Evolutionary conservation across 2,329 filamentous ascomycete species (phyloP).

Genomic region (Gaeumannomyces tritici): DNA sequence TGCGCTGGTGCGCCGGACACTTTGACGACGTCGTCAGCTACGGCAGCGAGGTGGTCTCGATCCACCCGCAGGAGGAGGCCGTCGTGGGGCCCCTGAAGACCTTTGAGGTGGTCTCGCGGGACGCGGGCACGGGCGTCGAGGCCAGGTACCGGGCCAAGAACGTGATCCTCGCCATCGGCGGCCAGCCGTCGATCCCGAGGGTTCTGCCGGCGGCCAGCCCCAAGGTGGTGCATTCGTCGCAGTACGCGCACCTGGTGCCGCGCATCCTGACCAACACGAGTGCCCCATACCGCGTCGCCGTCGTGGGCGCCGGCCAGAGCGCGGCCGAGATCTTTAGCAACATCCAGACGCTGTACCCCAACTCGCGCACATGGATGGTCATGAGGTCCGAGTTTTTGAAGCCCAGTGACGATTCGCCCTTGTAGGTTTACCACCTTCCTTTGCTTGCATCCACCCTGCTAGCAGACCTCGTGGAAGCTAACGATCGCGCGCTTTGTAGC

Average conservation of each 20-base stretch:
- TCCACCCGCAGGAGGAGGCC: slow-evolving; percentile 48
- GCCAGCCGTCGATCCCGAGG: slow-evolving; percentile 59
- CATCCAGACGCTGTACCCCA: slow-evolving; percentile 72
- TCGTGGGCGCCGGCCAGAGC: slow-evolving; percentile 84
- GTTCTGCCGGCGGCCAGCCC: slow-evolving; percentile 60
- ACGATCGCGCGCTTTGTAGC: slow-evolving; percentile 27
- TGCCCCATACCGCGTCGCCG: slow-evolving; percentile 63
- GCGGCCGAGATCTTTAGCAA: slow-evolving; percentile 94
- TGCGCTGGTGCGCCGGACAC: slow-evolving; percentile 79
- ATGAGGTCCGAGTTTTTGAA: slow-evolving; percentile 77
- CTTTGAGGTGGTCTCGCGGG: slow-evolving; percentile 59
- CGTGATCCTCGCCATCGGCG: slow-evolving; percentile 51
- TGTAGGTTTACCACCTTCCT: slow-evolving; percentile 46
- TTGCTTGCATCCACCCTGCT: not conserved
- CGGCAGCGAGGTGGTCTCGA: slow-evolving; percentile 63
- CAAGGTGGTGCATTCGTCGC: slow-evolving; percentile 77
- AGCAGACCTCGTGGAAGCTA: too few species aligned
- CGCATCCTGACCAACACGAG: slow-evolving; percentile 46
- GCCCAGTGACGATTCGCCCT: slow-evolving; percentile 91
- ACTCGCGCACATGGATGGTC: slow-evolving; percentile 65
- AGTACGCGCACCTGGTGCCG: slow-evolving; percentile 61
- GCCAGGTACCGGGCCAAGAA: slow-evolving; percentile 50
- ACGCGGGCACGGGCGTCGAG: slow-evolving; percentile 45
- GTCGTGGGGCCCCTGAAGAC: slow-evolving; percentile 41
- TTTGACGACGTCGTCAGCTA: slow-evolving; percentile 70